A percentile compares a stretch with the other conserved stretches of the same genome.
Evolutionary conservation across 495 filamentous ascomycete genomes (phyloP).

Genomic region (Aspergillus wentii): DNA sequence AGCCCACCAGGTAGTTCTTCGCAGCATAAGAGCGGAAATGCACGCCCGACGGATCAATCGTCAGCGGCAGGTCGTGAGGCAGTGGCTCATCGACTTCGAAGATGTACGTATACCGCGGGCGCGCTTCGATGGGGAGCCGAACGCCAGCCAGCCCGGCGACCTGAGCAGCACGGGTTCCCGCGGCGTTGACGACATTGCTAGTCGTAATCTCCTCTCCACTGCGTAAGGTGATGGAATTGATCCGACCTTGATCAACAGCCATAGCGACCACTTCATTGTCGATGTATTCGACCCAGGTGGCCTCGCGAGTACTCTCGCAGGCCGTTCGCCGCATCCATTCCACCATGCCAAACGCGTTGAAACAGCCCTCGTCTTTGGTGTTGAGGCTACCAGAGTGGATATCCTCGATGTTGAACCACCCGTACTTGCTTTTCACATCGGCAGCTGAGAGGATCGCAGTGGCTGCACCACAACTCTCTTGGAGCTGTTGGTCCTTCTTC

Average conservation of each 20-base stretch:
- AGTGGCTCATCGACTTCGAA: neutral
- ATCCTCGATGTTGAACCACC: slow-evolving; percentile 2
- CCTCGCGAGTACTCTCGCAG: neutral
- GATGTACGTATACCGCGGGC: slow-evolving; percentile 3
- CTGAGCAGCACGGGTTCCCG: slow-evolving; percentile 1
- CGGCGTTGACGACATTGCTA: slow-evolving; percentile 1
- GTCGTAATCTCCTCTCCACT: neutral
- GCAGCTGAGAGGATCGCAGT: neutral
- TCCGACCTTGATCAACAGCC: neutral
- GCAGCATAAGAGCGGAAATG: slow-evolving; percentile 2
- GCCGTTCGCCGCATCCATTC: slow-evolving; percentile 1
- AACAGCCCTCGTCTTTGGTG: neutral
- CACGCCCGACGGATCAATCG: slow-evolving; percentile 3
- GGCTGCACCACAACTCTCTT: neutral
- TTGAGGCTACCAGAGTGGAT: slow-evolving; percentile 1
- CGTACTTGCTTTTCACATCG: neutral
- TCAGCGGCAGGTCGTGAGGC: slow-evolving; percentile 2
- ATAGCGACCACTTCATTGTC: slow-evolving; percentile 1
- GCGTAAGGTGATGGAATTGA: neutral
- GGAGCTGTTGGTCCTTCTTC: slow-evolving; percentile 1
- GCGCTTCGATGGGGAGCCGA: neutral
- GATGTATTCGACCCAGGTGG: slow-evolving; percentile 3
- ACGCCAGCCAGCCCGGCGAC: neutral
- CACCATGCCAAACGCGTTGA: slow-evolving; percentile 2
- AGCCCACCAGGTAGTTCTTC: slow-evolving; percentile 4